A percentile compares a stretch with the other conserved stretches of the same genome.
Evolutionary conservation across 495 filamentous ascomycete species (phyloP).

Genomic region (Penicillium parvum): DNA sequence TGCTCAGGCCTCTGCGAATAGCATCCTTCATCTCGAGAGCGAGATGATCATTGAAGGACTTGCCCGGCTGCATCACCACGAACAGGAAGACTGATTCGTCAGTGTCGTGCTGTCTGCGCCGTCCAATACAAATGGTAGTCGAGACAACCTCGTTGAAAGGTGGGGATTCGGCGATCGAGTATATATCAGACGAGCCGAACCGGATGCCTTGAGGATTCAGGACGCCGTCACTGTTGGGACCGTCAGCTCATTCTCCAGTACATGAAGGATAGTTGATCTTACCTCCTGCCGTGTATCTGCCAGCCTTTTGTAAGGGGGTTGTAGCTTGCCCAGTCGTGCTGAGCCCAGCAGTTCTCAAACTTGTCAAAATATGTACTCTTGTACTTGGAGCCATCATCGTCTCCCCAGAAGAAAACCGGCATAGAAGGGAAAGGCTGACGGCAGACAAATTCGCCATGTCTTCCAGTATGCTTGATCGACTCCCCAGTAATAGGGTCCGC

Average conservation of each 20-base stretch:
- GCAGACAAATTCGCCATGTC: constrained; percentile 61
- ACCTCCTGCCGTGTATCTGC: constrained; percentile 66
- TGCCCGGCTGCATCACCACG: constrained; percentile 60
- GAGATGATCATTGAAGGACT: constrained; percentile 47
- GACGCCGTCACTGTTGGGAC: constrained; percentile 64
- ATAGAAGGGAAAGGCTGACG: constrained; percentile 63
- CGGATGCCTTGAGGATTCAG: constrained; percentile 69
- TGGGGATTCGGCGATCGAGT: constrained; percentile 56
- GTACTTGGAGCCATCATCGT: constrained; percentile 50
- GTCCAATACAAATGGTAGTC: constrained; percentile 67
- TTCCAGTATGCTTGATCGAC: constrained; percentile 36
- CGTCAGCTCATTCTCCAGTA: background rate
- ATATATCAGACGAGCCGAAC: constrained; percentile 71
- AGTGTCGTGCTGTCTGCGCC: constrained; percentile 55
- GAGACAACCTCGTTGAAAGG: constrained; percentile 51
- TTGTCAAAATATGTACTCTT: constrained; percentile 58
- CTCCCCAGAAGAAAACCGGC: constrained; percentile 67
- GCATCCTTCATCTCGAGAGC: constrained; percentile 53
- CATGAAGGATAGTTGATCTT: constrained; percentile 5
- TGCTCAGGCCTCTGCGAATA: constrained; percentile 57
- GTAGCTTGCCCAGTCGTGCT: constrained; percentile 61
- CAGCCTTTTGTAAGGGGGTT: constrained; percentile 60
- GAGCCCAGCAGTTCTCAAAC: constrained; percentile 53
- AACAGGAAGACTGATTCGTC: constrained; percentile 73
- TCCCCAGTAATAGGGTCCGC: constrained; percentile 54